Base-by-base conservation (phyloP, 441 rosid species). In the Mallotus japonicus region DNA sequence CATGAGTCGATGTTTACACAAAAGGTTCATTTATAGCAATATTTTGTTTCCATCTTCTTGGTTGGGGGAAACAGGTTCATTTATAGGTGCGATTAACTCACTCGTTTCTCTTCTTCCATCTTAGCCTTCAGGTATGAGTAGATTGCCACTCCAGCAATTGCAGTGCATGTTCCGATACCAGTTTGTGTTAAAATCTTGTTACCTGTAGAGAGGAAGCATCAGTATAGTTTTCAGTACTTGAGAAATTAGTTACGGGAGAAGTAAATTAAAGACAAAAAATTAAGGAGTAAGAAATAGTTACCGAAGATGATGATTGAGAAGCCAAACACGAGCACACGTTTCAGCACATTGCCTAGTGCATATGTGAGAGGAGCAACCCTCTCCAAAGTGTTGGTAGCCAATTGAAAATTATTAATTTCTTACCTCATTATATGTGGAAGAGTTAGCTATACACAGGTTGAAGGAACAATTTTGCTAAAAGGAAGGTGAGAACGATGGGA, bases 341-440 rank as follows among this genome's bases (percentile, higher is more conserved):
- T 93, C 85, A 93, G 86, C 79, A 93, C 98, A 80, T 93, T 93
- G 66, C 98, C 98, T 66, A 93, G 96, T 1, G 97, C 97, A 73
- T 93, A 97, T 12, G 98, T 93, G 46, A 91, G 93, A 42, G 98
- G 97, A 67, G 96, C 96, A 69, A 93, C 98, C 81, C 98, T 85
- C 87, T 94, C 98, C 84, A 94, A 83, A 28, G 98, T 92, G 78
- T 94, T 94, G 73, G 96, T 91, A 67, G 98, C 98, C 91, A 93
- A 54, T 94, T 91, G 85, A 70, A 75, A 70, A 63, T 55, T 67
- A 2, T 28, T 28, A 28, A 28, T 28, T 28, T 28, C 32, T 28
- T 28, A 28, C 32, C 3, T 28, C 32, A 24, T 24, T 24, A 24
- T 28, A 28, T 28, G 32, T 2, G 32, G 32, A 28, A 28, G 32